Percentiles rank a stretch among this genome's conserved stretches.
phyloP scores from a whole-genome alignment of 352 stramenopile genomes.

The Pythium utonaiense region DNA sequence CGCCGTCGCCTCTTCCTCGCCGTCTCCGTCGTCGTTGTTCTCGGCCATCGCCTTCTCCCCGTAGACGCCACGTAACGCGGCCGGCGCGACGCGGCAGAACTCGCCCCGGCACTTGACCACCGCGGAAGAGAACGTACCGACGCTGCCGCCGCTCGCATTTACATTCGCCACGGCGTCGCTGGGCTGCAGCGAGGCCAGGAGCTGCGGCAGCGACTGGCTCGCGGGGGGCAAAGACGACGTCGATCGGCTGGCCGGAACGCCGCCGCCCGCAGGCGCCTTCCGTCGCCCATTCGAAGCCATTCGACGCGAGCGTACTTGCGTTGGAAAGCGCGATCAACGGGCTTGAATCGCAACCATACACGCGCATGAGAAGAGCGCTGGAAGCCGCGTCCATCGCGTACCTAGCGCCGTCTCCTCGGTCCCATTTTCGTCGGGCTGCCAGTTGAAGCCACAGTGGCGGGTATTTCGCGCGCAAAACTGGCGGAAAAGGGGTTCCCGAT shows the following conservation, averaged over 20 bases:
- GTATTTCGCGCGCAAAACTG: constrained; percentile 9
- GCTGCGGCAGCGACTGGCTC: constrained; percentile 46
- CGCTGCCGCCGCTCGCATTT: background rate
- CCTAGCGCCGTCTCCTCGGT: background rate
- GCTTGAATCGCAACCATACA: constrained; percentile 6
- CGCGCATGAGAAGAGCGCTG: constrained; percentile 2
- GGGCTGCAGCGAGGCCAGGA: constrained; percentile 18
- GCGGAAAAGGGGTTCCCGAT: constrained; percentile 6
- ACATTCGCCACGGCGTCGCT: background rate
- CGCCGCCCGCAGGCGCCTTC: constrained; percentile 4
- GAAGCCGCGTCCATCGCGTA: constrained; percentile 1
- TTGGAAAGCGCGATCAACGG: constrained; percentile 14
- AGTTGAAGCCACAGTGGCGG: background rate
- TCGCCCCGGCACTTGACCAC: constrained; percentile 54
- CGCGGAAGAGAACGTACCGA: background rate
- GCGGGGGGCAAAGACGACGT: constrained; percentile 12
- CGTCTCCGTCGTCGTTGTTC: constrained; percentile 7
- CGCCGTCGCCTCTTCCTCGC: background rate
- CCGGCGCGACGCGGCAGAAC: constrained; percentile 45
- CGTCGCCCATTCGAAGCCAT: constrained; percentile 22
- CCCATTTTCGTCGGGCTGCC: background rate
- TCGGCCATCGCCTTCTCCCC: background rate
- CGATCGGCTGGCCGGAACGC: background rate
- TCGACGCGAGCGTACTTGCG: constrained; percentile 2
- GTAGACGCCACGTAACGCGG: constrained; percentile 38